These are phyloP conservation scores for Camellia lanceoleosa DNA, from an alignment of 148 eudicot species.

Conservation along the genomic window DNA sequence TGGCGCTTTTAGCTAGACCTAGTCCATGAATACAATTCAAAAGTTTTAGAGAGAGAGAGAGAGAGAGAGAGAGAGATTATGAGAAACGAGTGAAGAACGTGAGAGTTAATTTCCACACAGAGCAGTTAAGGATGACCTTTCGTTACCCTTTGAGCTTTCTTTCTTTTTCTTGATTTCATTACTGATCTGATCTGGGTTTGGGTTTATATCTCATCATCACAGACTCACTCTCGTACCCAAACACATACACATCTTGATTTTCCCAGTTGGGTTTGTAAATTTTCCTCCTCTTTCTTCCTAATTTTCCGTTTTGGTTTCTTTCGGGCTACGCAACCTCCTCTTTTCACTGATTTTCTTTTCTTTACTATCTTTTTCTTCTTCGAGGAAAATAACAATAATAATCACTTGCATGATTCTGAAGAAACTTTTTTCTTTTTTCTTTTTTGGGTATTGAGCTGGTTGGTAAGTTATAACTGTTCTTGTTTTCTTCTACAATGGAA, in stretches of 20 bases:
- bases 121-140: conserved; percentile 12
- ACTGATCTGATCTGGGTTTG: neutral
- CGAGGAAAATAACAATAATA: neutral
- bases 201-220: neutral
- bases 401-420: neutral
- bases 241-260: too few relatives aligned
- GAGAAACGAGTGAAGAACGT: conserved; percentile 22
- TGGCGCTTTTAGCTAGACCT: neutral
- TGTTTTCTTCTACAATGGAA: conserved; percentile 16
- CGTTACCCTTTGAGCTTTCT: neutral
- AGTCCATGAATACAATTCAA: conserved; percentile 9
- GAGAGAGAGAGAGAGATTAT: conserved; percentile 6
- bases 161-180: conserved; percentile 1
- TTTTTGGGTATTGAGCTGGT: neutral
- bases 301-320: conserved; percentile 4
- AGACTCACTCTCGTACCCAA: too few relatives aligned
- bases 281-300: neutral
- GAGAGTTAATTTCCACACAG: conserved; percentile 16
- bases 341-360: neutral
- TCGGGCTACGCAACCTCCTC: conserved; percentile 15
- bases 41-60: neutral
- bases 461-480: neutral
- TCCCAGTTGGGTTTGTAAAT: neutral
- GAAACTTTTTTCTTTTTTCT: too few relatives aligned
- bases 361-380: neutral